These are phyloP conservation scores for Middelhovenomyces tepae DNA, from an alignment of 805 yeast species.

Conservation along the genomic window DNA sequence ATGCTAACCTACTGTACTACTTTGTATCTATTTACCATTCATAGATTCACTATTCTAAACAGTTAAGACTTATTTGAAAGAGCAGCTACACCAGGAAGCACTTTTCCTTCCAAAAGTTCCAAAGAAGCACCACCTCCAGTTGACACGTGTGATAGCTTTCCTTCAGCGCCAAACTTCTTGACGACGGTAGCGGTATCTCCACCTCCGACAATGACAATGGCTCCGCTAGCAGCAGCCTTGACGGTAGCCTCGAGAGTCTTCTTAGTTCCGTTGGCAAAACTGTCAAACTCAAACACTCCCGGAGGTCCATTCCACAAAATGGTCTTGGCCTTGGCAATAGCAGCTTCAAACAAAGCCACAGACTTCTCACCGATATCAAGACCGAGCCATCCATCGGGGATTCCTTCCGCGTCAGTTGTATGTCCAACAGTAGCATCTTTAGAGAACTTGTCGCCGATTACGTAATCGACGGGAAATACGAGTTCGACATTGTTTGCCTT, in stretches of 20 bases:
- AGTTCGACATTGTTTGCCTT: slow-evolving; percentile 91
- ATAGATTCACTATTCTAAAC: too few species aligned
- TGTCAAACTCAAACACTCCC: slow-evolving; percentile 97
- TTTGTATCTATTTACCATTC: too few species aligned
- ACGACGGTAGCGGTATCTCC: slow-evolving; percentile 99
- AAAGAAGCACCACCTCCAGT: slow-evolving; percentile 99
- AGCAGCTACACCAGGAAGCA: slow-evolving; percentile 94
- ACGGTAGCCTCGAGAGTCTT: slow-evolving; percentile 81
- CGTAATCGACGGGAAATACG: slow-evolving; percentile 90
- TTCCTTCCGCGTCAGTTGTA: slow-evolving; percentile 86
- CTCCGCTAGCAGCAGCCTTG: slow-evolving; percentile 76
- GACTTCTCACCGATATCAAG: slow-evolving; percentile 93
- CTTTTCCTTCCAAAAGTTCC: slow-evolving; percentile 98
- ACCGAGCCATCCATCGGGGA: slow-evolving; percentile 93
- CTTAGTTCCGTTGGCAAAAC: slow-evolving; percentile 88
- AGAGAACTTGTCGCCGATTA: slow-evolving; percentile 90
- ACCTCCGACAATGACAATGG: slow-evolving; percentile 94
- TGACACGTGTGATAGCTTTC: slow-evolving; percentile 94
- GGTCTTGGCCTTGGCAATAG: slow-evolving; percentile 90
- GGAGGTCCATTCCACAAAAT: slow-evolving; percentile 99
- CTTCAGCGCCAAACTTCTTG: slow-evolving; percentile 95
- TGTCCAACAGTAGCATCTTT: slow-evolving; percentile 79
- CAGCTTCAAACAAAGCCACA: slow-evolving; percentile 63
- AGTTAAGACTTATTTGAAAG: slow-evolving; percentile 76
- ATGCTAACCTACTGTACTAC: too few species aligned